These are phyloP conservation scores for Claviceps digitariae DNA, from an alignment of 2,329 filamentous ascomycete species.

Conservation along the genomic window DNA sequence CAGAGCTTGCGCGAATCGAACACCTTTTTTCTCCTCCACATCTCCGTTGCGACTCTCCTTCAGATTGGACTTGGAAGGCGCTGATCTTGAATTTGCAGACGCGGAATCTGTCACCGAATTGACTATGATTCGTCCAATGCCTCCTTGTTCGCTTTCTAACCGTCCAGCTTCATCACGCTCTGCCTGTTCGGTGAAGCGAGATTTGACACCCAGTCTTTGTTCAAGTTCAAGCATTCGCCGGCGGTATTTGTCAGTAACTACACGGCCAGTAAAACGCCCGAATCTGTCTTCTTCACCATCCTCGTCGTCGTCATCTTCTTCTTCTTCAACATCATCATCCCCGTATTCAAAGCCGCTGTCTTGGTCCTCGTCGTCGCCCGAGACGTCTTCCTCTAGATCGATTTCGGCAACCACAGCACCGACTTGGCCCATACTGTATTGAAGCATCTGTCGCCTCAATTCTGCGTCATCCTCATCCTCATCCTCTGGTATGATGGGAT, in stretches of 20 bases:
- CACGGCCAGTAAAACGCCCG: constrained; percentile 55
- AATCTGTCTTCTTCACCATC: constrained; percentile 61
- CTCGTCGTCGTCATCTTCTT: constrained; percentile 34
- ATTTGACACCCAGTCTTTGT: constrained; percentile 52
- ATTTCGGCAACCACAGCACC: constrained; percentile 87
- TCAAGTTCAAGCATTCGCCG: constrained; percentile 78
- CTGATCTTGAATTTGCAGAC: constrained; percentile 8
- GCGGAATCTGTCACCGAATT: constrained; percentile 14
- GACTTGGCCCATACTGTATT: constrained; percentile 79
- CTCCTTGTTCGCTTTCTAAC: constrained; percentile 27
- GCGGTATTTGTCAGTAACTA: constrained; percentile 62
- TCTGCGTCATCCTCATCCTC: constrained; percentile 72
- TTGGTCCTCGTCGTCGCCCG: constrained; percentile 37
- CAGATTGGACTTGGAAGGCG: constrained; percentile 20
- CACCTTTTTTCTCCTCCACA: constrained; percentile 46
- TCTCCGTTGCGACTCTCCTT: constrained; percentile 15
- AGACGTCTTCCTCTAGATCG: constrained; percentile 58
- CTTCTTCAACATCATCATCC: constrained; percentile 37
- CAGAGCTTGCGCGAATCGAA: constrained; percentile 64
- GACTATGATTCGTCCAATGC: constrained; percentile 44
- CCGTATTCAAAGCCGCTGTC: constrained; percentile 41
- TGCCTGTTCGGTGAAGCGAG: constrained; percentile 41
- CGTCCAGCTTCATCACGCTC: constrained; percentile 21
- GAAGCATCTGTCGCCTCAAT: constrained; percentile 75
- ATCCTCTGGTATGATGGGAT: constrained; percentile 50